phyloP scores from a whole-genome alignment of 208 protist species.

The Acanthamoeba royreba region DNA sequence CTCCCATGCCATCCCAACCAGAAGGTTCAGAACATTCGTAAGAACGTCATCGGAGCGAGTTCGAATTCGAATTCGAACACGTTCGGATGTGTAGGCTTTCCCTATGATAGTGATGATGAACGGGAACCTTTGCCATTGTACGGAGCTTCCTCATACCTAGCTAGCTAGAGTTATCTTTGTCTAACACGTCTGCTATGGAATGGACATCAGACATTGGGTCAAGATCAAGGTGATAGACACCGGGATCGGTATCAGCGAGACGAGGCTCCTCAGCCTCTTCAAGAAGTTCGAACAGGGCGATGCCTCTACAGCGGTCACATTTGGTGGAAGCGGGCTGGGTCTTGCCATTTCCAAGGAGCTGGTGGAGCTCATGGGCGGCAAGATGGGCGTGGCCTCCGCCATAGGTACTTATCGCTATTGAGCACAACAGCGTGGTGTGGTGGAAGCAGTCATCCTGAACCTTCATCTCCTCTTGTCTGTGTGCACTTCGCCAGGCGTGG shows the following conservation, averaged over 20 bases:
- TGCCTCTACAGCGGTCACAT: background rate
- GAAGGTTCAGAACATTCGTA: background rate
- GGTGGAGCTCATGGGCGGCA: conserved; percentile 33
- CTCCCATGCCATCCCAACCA: background rate
- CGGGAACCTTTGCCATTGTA: background rate
- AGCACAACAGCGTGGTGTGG: too few relatives aligned
- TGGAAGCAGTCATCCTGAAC: background rate
- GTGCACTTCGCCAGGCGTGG: background rate
- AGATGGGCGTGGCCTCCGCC: background rate
- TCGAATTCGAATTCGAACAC: too few relatives aligned
- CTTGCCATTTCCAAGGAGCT: conserved; percentile 6
- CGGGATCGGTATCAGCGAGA: conserved; percentile 40
- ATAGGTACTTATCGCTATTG: too few relatives aligned
- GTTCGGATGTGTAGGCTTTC: too few relatives aligned
- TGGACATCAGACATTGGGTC: background rate
- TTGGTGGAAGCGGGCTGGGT: conserved; percentile 20
- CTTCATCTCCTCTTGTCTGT: background rate
- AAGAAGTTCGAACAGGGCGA: conserved; percentile 33
- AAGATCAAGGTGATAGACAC: conserved; percentile 23
- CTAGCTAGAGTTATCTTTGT: background rate
- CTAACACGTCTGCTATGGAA: background rate
- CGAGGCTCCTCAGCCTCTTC: background rate
- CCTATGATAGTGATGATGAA: background rate
- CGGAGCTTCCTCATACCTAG: background rate
- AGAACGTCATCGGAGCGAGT: too few relatives aligned